A percentile compares a stretch with the other conserved stretches of the same genome.
These are phyloP conservation scores for Boletus bicolor DNA, from an alignment of 768 basidiomycete species.

Conservation along the genomic window DNA sequence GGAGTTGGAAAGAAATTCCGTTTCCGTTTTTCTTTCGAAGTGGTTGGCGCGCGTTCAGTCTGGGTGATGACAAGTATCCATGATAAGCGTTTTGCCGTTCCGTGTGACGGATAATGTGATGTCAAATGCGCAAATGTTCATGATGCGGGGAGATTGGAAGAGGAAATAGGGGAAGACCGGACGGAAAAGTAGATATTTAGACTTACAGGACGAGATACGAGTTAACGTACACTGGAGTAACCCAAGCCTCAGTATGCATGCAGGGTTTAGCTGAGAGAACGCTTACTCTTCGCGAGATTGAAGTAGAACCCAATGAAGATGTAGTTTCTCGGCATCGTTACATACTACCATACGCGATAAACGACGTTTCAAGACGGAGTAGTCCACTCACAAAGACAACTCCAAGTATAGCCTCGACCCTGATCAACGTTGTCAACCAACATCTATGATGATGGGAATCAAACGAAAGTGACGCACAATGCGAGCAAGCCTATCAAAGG, in stretches of 20 bases:
- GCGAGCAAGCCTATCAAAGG: constrained; percentile 36
- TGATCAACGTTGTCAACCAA: constrained; percentile 18
- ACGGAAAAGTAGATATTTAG: not conserved
- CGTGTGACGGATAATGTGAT: not conserved
- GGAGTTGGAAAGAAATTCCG: constrained; percentile 40
- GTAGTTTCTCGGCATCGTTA: constrained; percentile 49
- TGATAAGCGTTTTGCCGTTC: not conserved
- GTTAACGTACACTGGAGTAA: constrained; percentile 47
- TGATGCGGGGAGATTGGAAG: not conserved
- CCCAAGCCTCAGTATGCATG: not conserved
- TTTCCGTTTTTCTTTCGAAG: constrained; percentile 34
- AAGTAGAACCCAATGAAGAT: constrained; percentile 53
- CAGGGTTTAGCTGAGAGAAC: not conserved
- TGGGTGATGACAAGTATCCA: constrained; percentile 7
- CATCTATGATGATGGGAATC: not conserved
- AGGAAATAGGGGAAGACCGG: not conserved
- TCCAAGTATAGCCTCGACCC: constrained; percentile 44
- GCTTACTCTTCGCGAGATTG: constrained; percentile 49
- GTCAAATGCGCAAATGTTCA: not conserved
- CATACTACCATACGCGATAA: constrained; percentile 28
- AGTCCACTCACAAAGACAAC: constrained; percentile 36
- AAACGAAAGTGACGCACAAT: constrained; percentile 31
- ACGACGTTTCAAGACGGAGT: not conserved
- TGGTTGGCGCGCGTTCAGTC: constrained; percentile 45
- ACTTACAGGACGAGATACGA: constrained; percentile 47